phyloP scores from a whole-genome alignment of 2,329 filamentous ascomycete genomes.

The Phaeomoniella chlamydospora region DNA sequence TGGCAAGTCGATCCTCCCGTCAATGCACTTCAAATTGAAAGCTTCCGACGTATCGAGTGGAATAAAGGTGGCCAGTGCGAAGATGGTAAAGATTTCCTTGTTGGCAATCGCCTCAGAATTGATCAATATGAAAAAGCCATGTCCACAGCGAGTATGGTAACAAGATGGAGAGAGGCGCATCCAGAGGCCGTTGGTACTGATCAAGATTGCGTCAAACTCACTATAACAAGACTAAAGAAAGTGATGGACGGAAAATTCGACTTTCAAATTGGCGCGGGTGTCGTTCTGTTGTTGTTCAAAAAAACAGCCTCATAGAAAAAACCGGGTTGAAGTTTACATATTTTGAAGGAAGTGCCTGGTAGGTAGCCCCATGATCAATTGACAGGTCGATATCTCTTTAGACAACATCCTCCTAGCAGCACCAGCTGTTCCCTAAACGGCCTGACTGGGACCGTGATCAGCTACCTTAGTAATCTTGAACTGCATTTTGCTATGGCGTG shows the following conservation, averaged over 20 bases:
- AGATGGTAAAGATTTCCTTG: constrained; percentile 14
- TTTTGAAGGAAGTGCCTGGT: no score
- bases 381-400: no score
- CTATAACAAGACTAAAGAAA: constrained; percentile 11
- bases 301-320: neutral
- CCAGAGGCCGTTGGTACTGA: constrained; percentile 20
- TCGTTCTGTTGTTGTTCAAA: neutral
- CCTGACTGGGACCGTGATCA: no score
- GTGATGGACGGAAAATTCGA: constrained; percentile 9
- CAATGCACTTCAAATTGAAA: constrained; percentile 21
- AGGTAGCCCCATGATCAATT: no score
- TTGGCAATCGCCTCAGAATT: constrained; percentile 10
- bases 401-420: no score
- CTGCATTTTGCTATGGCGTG: no score
- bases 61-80: constrained; percentile 14
- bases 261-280: neutral
- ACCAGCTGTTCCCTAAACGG: no score
- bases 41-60: constrained; percentile 31
- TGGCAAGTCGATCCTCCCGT: constrained; percentile 23
- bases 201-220: constrained; percentile 17
- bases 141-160: constrained; percentile 22
- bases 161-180: constrained; percentile 24
- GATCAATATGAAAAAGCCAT: constrained; percentile 13
- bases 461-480: no score
- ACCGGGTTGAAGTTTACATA: no score